A percentile compares a stretch with the other conserved stretches of the same genome.
Evolutionary conservation across 2,329 filamentous ascomycete species (phyloP).

Genomic region (Fusarium illudens): DNA sequence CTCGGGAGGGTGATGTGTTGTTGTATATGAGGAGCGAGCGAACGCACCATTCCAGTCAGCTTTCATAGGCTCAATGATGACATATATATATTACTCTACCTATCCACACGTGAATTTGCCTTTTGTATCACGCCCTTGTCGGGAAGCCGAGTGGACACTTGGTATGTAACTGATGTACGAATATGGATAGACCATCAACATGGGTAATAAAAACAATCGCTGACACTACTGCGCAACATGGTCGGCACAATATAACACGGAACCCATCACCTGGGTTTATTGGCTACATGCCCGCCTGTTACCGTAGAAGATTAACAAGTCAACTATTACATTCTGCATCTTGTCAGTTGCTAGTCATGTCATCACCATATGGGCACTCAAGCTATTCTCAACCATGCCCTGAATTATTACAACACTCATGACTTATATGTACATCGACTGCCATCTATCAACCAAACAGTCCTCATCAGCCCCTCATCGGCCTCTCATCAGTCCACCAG

Average conservation of each 20-base stretch:
- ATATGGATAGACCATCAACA: too few species aligned
- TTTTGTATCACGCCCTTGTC: not conserved
- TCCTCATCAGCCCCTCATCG: not conserved
- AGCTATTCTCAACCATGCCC: not conserved
- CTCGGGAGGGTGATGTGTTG: slow-evolving; percentile 25
- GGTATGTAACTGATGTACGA: too few species aligned
- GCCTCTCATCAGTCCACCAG: not conserved
- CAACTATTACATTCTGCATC: not conserved
- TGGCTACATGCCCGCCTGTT: too few species aligned
- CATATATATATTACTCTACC: not conserved
- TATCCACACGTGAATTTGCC: not conserved
- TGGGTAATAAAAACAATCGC: too few species aligned
- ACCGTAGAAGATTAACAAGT: not conserved
- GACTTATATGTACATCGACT: not conserved
- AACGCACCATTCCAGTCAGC: slow-evolving; percentile 10
- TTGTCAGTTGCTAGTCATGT: not conserved
- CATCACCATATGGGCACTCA: not conserved
- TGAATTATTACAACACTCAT: not conserved
- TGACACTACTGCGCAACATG: too few species aligned
- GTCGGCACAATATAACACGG: too few species aligned
- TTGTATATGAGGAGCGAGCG: slow-evolving; percentile 27
- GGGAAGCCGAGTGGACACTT: not conserved
- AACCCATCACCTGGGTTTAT: too few species aligned
- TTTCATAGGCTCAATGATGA: slow-evolving; percentile 31
- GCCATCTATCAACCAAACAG: not conserved